Conservation (phyloP, 2,329 filamentous ascomycete species). For the Beauveria australis region DNA sequence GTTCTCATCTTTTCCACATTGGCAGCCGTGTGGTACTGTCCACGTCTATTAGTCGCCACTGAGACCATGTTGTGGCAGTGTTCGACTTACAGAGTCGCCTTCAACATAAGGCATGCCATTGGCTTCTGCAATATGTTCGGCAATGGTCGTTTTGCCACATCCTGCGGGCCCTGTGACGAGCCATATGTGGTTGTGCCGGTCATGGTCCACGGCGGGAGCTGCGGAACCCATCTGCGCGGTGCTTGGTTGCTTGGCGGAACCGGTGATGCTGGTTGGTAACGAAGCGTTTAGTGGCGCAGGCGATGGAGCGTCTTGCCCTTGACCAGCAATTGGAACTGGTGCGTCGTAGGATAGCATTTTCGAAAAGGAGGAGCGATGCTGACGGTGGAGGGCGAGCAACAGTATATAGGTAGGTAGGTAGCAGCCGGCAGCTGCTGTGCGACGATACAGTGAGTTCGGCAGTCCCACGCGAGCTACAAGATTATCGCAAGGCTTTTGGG, state of each 20-base stretch:
- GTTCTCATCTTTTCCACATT: constrained; percentile 89
- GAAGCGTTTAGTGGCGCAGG: constrained; percentile 18
- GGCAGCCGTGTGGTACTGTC: constrained; percentile 62
- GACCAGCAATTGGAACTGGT: constrained; percentile 35
- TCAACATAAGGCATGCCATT: constrained; percentile 65
- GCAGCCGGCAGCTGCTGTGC: neutral
- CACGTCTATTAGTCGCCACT: constrained; percentile 17
- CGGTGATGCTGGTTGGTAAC: constrained; percentile 23
- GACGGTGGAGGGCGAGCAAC: neutral
- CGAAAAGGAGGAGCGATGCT: neutral
- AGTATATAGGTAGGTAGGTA: neutral
- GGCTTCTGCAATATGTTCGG: constrained; percentile 52
- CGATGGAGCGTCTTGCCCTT: constrained; percentile 28
- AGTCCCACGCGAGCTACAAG: neutral
- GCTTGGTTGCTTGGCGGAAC: constrained; percentile 17
- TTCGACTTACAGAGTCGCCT: constrained; percentile 61
- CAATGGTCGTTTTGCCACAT: constrained; percentile 72
- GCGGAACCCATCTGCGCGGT: constrained; percentile 5
- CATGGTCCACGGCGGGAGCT: constrained; percentile 12
- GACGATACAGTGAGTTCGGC: neutral
- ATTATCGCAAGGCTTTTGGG: neutral
- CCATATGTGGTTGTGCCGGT: constrained; percentile 61
- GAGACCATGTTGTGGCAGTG: constrained; percentile 5
- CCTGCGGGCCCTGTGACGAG: constrained; percentile 72
- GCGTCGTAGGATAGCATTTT: constrained; percentile 46